phyloP scores from a whole-genome alignment of 2,329 filamentous ascomycete genomes.

The Cytospora piceae region DNA sequence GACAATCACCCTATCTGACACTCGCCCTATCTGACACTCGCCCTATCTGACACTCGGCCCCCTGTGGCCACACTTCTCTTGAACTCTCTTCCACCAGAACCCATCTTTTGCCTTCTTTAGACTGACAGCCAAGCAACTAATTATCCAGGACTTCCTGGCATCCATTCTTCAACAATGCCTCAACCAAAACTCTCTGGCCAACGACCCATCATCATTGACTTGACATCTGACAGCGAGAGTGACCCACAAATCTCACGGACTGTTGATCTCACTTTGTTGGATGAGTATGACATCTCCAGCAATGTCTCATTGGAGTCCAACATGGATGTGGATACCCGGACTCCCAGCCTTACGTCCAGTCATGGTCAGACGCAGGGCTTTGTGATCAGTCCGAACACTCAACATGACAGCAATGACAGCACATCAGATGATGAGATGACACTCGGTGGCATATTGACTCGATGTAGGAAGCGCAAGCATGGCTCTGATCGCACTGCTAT shows the following conservation, averaged over 20 bases:
- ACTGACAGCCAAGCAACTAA: not conserved
- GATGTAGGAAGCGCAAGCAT: constrained; percentile 11
- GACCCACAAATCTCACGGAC: not conserved
- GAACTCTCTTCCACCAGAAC: too few species aligned
- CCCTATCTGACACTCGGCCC: too few species aligned
- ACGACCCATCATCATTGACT: not conserved
- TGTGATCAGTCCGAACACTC: not conserved
- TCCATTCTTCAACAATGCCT: not conserved
- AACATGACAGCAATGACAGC: not conserved
- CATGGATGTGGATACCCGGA: not conserved
- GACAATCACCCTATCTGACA: too few species aligned
- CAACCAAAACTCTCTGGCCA: not conserved
- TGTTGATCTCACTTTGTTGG: not conserved
- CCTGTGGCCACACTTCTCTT: too few species aligned
- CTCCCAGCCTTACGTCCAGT: constrained; percentile 5
- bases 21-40: too few species aligned
- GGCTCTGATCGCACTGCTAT: not conserved
- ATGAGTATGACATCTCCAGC: not conserved
- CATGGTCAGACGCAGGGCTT: not conserved
- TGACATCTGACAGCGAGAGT: not conserved
- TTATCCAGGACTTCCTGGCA: not conserved
- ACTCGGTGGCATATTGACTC: constrained; percentile 6
- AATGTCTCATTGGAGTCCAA: not conserved
- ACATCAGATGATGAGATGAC: constrained; percentile 9
- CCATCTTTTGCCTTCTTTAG: too few species aligned